phyloP scores from a whole-genome alignment of 257 asterid genomes.

The Solanum stenotomum region DNA sequence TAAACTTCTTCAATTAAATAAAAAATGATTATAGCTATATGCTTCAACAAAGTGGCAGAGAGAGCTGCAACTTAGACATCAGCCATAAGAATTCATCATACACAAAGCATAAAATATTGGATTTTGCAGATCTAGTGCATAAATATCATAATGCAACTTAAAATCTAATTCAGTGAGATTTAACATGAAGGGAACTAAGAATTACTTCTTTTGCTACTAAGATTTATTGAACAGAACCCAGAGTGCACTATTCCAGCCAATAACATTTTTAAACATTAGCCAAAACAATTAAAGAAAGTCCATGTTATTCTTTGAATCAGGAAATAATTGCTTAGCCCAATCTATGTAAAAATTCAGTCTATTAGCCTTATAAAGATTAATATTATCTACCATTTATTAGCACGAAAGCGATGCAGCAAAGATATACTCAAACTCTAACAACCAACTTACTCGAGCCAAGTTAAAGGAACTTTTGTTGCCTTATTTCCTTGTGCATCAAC shows the following conservation, averaged over 20 bases:
- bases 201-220: not conserved
- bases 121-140: not conserved
- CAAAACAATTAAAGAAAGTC: not conserved
- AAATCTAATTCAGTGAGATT: not conserved
- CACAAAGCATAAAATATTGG: not conserved
- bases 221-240: not conserved
- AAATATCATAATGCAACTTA: not conserved
- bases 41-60: not conserved
- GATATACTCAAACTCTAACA: not conserved
- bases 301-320: too few relatives aligned
- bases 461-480: not conserved
- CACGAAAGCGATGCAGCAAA: not conserved
- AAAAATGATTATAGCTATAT: not conserved
- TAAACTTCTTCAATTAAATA: slow-evolving; percentile 11
- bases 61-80: not conserved
- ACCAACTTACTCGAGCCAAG: not conserved
- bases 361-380: not conserved
- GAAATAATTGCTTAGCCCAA: not conserved
- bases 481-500: not conserved
- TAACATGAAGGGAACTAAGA: not conserved
- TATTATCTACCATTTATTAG: not conserved
- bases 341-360: not conserved
- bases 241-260: not conserved
- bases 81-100: not conserved
- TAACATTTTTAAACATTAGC: not conserved